Conservation (phyloP, 257 asterid species). For the Galeopsis tetrahit region DNA sequence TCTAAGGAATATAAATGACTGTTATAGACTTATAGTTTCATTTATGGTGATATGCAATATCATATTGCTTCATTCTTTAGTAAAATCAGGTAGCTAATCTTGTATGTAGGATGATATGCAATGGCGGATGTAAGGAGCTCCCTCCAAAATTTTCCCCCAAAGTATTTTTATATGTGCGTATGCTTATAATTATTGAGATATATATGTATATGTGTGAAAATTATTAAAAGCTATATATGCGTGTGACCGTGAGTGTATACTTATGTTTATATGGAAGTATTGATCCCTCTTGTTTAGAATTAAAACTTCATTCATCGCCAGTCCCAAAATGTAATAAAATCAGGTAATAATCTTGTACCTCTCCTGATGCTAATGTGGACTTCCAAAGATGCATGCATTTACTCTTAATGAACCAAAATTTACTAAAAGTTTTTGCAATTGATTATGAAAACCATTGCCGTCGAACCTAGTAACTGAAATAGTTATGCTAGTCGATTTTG, state of each 20-base stretch:
- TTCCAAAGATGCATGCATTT: not conserved
- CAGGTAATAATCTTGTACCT: not conserved
- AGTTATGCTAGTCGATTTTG: not conserved
- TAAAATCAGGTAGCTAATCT: not conserved
- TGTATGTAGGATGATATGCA: not conserved
- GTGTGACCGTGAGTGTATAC: too few species aligned
- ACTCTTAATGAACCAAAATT: not conserved
- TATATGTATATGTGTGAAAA: too few species aligned
- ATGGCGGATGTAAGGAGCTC: too few species aligned
- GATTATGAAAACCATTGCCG: not conserved
- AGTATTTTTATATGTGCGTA: too few species aligned
- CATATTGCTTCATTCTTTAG: slow-evolving; percentile 10
- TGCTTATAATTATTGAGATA: too few species aligned
- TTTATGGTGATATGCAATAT: not conserved
- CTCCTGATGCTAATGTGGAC: not conserved
- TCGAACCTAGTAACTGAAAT: not conserved
- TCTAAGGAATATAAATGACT: slow-evolving; percentile 6
- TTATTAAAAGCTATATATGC: too few species aligned
- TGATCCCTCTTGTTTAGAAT: too few species aligned
- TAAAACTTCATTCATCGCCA: too few species aligned
- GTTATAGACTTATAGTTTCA: too few species aligned
- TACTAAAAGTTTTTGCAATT: not conserved
- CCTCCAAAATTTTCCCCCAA: too few species aligned
- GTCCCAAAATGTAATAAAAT: too few species aligned
- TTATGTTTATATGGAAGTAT: too few species aligned